Percentiles rank a stretch among this genome's conserved stretches.
Evolutionary conservation across 2,329 filamentous ascomycete genomes (phyloP).

Genomic region (Fusarium falciforme): DNA sequence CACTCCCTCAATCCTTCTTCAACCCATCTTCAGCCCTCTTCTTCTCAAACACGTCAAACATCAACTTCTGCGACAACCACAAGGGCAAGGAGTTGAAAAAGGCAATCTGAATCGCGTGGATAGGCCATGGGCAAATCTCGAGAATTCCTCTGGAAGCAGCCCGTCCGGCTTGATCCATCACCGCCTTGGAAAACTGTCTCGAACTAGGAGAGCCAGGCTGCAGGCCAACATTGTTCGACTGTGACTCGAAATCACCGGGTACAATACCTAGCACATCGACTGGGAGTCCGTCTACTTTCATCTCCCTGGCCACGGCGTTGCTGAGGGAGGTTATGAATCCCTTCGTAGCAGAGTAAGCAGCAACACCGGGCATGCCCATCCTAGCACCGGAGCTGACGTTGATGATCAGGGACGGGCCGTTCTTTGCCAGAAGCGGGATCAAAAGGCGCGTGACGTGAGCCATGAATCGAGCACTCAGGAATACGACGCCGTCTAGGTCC

Average conservation of each 20-base stretch:
- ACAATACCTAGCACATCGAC: not conserved
- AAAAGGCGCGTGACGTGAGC: not conserved
- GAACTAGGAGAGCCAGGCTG: not conserved
- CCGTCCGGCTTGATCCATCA: not conserved
- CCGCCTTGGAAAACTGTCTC: not conserved
- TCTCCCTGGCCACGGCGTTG: not conserved
- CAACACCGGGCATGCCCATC: not conserved
- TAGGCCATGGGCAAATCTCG: not conserved
- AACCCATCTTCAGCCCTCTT: not conserved
- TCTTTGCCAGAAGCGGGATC: not conserved
- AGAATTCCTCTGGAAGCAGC: not conserved
- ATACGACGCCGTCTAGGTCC: not conserved
- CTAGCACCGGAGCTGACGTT: not conserved
- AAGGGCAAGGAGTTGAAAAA: not conserved
- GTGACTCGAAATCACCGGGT: not conserved
- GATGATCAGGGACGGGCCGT: not conserved
- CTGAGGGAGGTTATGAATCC: not conserved
- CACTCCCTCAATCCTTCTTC: not conserved
- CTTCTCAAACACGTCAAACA: not conserved
- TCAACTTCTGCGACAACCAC: not conserved
- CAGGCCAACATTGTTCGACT: not conserved
- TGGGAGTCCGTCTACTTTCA: not conserved
- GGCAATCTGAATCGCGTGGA: not conserved
- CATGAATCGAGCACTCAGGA: slow-evolving; percentile 1
- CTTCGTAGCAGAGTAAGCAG: not conserved